Base-by-base conservation (phyloP, 495 filamentous ascomycete species). In the Venustampulla echinocandica region DNA sequence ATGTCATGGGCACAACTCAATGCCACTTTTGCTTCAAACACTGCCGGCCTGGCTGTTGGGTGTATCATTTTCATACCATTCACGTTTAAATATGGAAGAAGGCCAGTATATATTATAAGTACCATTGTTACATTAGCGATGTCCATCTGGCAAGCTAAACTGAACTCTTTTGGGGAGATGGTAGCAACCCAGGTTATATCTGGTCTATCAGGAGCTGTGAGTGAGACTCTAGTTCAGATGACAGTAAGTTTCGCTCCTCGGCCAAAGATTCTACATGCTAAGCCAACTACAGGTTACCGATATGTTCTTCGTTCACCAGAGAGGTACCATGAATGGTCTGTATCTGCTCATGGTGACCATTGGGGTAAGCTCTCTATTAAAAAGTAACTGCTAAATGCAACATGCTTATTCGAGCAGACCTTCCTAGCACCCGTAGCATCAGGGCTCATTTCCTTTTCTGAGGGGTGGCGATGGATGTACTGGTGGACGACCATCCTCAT, bases 401-500 rank as follows among this genome's bases (percentile, higher is more conserved):
- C n/a, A n/a, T 19, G 14, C 37, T 40, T 19, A 40, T 40, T 20
- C 19, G 13, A 14, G 18, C 20, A 40, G 37, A 36, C 11, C 25
- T 36, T 27, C 24, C 57, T 75, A 2, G 68, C 56, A 0, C 64
- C 67, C 0, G 60, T 75, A 0, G 65, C 67, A 13, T 59, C 65
- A 17, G 70, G 71, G 1, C 71, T 64, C 47, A 60, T 67, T 23
- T 60, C 64, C 1, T 53, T 53, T 6, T 56, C 57, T 13, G 65
- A 70, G 43, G 69, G 69, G 1, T 73, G 70, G 70, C 53, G 66
- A 10, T 73, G 70, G 69, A 61, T 68, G 24, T 73, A 63, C 61
- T 74, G 69, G 69, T 72, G 68, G 68, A 64, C 52, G 36, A 57
- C 61, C 1, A 72, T 74, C 17, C 59, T 73, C 48, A 60, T 70